Percentiles rank a stretch among this genome's conserved stretches.
Evolutionary conservation across 1,284 basidiomycete species (phyloP).

Genomic region (Amylostereum chailletii): DNA sequence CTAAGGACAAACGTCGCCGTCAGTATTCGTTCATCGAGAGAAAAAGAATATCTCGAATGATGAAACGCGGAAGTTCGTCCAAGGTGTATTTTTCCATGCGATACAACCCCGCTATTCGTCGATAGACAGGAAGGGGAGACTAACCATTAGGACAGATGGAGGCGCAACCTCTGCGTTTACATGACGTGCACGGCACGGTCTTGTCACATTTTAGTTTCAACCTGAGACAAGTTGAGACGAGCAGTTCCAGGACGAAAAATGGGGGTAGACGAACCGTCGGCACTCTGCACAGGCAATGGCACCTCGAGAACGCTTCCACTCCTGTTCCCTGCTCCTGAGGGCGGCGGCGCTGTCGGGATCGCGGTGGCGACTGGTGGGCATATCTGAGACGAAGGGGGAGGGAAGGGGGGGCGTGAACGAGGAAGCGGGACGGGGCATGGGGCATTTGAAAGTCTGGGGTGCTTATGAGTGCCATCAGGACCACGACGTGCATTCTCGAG

Average conservation of each 20-base stretch:
- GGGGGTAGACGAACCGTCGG: slow-evolving; percentile 37
- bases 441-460: too few species aligned
- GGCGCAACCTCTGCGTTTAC: slow-evolving; percentile 64
- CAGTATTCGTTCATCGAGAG: background rate
- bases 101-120: background rate
- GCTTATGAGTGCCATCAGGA: too few species aligned
- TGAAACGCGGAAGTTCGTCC: background rate
- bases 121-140: slow-evolving; percentile 2
- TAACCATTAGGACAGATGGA: slow-evolving; percentile 67
- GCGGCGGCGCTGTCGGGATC: background rate
- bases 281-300: slow-evolving; percentile 69
- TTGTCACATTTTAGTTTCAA: slow-evolving; percentile 74
- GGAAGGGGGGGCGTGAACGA: background rate
- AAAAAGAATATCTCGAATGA: background rate
- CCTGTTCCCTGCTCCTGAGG: slow-evolving; percentile 6
- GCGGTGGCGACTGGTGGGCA: background rate
- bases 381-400: background rate
- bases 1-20: slow-evolving; percentile 12
- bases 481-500: too few species aligned
- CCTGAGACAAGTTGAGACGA: slow-evolving; percentile 22
- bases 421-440: background rate
- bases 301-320: slow-evolving; percentile 51
- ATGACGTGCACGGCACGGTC: slow-evolving; percentile 66
- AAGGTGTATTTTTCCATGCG: background rate
- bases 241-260: background rate